phyloP scores from a whole-genome alignment of 2,329 filamentous ascomycete species.

The Exophiala bonariae region DNA sequence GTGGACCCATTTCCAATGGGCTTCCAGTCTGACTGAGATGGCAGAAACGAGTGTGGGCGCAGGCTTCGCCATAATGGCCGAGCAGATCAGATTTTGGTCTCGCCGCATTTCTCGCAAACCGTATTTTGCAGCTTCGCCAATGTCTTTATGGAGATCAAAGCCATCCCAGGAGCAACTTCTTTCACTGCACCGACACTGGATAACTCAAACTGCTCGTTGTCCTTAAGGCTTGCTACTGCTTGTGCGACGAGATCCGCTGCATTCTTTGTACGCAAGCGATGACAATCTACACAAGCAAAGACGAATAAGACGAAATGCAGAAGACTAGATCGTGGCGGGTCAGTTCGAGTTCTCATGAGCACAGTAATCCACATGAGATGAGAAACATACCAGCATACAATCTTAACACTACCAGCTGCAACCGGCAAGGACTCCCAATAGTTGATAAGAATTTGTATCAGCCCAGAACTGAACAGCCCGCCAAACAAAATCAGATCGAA shows the following conservation, averaged over 20 bases:
- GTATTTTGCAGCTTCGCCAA: too few species aligned
- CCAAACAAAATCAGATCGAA: background rate
- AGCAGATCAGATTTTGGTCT: too few species aligned
- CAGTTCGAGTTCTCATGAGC: background rate
- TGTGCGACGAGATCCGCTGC: too few species aligned
- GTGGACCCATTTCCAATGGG: too few species aligned
- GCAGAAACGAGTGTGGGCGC: too few species aligned
- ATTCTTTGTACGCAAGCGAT: background rate
- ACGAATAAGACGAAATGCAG: background rate
- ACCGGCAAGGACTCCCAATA: background rate
- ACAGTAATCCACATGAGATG: too few species aligned
- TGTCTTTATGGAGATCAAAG: too few species aligned
- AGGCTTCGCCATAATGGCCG: too few species aligned
- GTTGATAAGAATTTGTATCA: constrained; percentile 1
- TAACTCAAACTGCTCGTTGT: background rate
- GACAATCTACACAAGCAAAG: background rate
- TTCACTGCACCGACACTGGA: too few species aligned
- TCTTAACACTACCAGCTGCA: background rate
- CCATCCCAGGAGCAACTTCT: too few species aligned
- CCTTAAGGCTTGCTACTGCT: background rate
- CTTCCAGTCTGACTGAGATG: too few species aligned
- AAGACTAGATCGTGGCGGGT: background rate
- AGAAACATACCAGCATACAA: background rate
- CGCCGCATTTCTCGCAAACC: too few species aligned
- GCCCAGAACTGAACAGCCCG: background rate